Base-by-base conservation (phyloP, 176 grass and related monocot species). In the Ananas comosus region DNA sequence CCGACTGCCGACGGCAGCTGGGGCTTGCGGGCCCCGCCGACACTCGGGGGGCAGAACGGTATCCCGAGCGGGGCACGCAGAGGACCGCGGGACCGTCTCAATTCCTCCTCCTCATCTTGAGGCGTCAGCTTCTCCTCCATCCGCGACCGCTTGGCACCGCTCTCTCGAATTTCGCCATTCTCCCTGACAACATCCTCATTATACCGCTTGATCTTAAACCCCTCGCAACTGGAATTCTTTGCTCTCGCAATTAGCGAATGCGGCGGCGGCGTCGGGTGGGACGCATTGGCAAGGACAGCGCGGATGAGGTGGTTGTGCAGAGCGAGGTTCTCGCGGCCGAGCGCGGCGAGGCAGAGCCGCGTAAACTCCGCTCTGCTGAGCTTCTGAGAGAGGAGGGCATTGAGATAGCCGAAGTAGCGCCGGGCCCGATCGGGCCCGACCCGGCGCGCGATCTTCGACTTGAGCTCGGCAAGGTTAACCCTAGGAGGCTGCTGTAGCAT, bases 301-400 rank as follows among this genome's bases (percentile, higher is more conserved):
- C 72, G 24, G 70, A 99, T 78, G 49, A 99, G 79, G 18, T 76
- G 77, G 80, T 99, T 99, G 80, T 99, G 94, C 78, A 93, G 84
- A 64, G 85, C 72, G 67, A 88, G 75, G 67, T 90, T 99, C 57
- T 99, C 87, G 23, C 71, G 85, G 48, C 82, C 89, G 72, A 99
- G 76, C 50, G 80, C 63, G 42, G 73, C 13, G 42, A 93, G 49
- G 64, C 90, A 93, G 73, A 77, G 74, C 85, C 82, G 90, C 56
- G 85, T 86, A 23, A 99, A 93, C 70, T 99, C 89, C 74, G 72
- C 76, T 72, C 91, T 99, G 72, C 76, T 90, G 69, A 99, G 74
- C 67, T 83, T 86, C 68, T 86, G 80, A 9, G 84, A 85, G 65
- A 99, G 84, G 49, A 93, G 88, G 66, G 74, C 80, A 65, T 91